phyloP scores from a whole-genome alignment of 371 early-diverging fungal genomes.

The Mucor piriformis region DNA sequence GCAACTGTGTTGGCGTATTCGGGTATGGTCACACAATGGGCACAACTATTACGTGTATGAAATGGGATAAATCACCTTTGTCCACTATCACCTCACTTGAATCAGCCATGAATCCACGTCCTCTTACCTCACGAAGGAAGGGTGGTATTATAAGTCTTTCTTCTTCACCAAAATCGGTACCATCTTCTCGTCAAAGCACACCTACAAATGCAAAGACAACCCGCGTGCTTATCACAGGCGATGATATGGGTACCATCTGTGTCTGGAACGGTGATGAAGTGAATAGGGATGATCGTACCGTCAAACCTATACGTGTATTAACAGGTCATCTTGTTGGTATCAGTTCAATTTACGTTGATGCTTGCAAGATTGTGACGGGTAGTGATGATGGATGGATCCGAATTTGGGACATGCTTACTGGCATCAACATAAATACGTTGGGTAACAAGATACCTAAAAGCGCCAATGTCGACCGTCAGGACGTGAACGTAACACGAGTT shows the following conservation, averaged over 20 bases:
- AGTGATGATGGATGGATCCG: slow-evolving; percentile 57
- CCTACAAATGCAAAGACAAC: slow-evolving; percentile 19
- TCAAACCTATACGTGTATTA: slow-evolving; percentile 28
- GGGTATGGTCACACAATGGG: slow-evolving; percentile 30
- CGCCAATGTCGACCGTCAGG: slow-evolving; percentile 43
- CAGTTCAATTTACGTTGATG: slow-evolving; percentile 48
- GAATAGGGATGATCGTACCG: slow-evolving; percentile 6
- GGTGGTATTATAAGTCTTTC: slow-evolving; percentile 14
- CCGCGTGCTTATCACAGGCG: slow-evolving; percentile 53
- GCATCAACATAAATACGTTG: slow-evolving; percentile 21
- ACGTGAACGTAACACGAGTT: slow-evolving; percentile 43
- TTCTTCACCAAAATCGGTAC: slow-evolving; percentile 2
- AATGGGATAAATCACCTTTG: slow-evolving; percentile 36
- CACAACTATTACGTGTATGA: slow-evolving; percentile 36
- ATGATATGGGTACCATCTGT: slow-evolving; percentile 44
- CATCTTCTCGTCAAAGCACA: slow-evolving; percentile 4
- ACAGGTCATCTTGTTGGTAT: slow-evolving; percentile 41
- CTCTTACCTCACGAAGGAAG: slow-evolving; percentile 1
- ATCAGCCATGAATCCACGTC: slow-evolving; percentile 24
- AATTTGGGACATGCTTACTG: slow-evolving; percentile 54
- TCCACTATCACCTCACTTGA: slow-evolving; percentile 14
- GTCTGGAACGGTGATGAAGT: slow-evolving; percentile 45
- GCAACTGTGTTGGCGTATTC: slow-evolving; percentile 32
- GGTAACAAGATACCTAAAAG: slow-evolving; percentile 38
- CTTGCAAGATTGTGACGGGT: slow-evolving; percentile 50